phyloP scores from a whole-genome alignment of 345 rosid species.

The Geranium rotundifolium region DNA sequence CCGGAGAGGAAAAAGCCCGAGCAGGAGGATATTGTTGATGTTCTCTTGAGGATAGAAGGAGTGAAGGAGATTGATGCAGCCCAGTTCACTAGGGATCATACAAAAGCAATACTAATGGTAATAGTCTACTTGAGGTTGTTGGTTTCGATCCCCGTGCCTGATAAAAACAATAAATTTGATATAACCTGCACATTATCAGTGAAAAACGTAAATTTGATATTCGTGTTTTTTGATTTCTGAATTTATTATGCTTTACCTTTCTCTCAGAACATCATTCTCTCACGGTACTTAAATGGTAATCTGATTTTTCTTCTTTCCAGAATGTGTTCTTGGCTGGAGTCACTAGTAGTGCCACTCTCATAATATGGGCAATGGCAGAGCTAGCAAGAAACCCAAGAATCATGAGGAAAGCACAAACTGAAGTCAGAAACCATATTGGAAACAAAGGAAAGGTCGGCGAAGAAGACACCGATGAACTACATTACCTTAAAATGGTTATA shows the following conservation, averaged over 20 bases:
- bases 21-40: slow-evolving; percentile 16
- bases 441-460: slow-evolving; percentile 20
- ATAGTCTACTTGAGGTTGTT: too few species aligned
- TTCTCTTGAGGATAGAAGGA: slow-evolving; percentile 11
- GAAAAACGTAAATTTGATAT: too few species aligned
- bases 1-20: slow-evolving; percentile 2
- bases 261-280: too few species aligned
- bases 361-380: slow-evolving; percentile 42
- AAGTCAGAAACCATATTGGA: slow-evolving; percentile 23
- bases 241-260: too few species aligned
- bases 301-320: slow-evolving; percentile 7
- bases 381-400: slow-evolving; percentile 26
- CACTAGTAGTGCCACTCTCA: slow-evolving; percentile 13
- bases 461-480: slow-evolving; percentile 1
- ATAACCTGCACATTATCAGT: too few species aligned
- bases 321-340: slow-evolving; percentile 28
- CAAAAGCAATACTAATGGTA: too few species aligned
- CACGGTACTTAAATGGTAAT: too few species aligned
- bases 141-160: too few species aligned
- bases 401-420: slow-evolving; percentile 32
- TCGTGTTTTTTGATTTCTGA: too few species aligned
- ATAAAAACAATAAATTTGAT: too few species aligned
- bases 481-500: too few species aligned
- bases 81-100: slow-evolving; percentile 1
- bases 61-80: neutral